Evolutionary conservation across 306 rosid genomes (phyloP).

Genomic region (Cucurbita argyrosperma): DNA sequence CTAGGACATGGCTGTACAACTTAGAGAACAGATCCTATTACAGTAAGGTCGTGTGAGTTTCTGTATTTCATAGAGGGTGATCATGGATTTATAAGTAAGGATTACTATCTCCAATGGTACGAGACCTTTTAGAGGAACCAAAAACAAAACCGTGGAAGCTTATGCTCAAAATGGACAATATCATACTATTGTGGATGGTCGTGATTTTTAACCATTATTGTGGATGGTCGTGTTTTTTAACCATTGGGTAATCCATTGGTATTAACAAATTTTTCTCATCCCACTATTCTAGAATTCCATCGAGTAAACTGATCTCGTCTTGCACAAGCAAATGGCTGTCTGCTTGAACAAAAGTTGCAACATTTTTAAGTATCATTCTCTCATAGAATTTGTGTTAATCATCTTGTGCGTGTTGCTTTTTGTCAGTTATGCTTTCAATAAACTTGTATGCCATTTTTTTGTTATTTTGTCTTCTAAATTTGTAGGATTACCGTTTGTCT

Average conservation of each 20-base stretch:
- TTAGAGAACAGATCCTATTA: background rate
- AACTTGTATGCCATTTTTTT: background rate
- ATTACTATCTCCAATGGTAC: no score
- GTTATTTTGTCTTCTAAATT: background rate
- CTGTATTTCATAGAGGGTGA: background rate
- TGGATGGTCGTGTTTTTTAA: no score
- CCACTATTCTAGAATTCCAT: background rate
- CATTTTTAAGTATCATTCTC: background rate
- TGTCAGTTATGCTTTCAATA: background rate
- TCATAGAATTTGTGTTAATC: background rate
- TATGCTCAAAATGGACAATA: no score
- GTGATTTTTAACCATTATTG: no score
- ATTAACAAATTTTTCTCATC: background rate
- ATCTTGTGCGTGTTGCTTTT: background rate
- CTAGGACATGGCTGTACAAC: background rate
- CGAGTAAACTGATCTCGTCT: background rate
- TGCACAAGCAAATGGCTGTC: background rate
- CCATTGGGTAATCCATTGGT: background rate
- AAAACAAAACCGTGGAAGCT: no score
- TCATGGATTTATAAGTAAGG: no score
- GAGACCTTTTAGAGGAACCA: no score
- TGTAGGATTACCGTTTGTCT: background rate
- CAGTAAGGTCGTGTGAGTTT: background rate
- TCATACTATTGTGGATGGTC: no score
- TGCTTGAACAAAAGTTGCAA: background rate